A percentile compares a stretch with the other conserved stretches of the same genome.
Evolutionary conservation across 2,329 filamentous ascomycete genomes (phyloP).

Genomic region (Penicillium verrucosum): DNA sequence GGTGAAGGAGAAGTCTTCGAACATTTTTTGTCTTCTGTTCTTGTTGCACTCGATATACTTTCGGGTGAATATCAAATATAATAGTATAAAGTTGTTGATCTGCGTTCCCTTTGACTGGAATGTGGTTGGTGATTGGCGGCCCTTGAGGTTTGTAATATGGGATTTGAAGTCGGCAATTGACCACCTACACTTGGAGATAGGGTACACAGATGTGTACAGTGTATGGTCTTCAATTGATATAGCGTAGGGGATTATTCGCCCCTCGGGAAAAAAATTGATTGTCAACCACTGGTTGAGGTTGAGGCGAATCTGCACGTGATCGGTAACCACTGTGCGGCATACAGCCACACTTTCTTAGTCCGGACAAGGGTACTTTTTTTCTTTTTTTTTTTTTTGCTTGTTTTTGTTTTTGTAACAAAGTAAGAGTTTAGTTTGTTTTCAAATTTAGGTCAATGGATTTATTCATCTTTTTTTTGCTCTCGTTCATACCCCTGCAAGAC

Average conservation of each 20-base stretch:
- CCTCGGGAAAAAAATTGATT: slow-evolving; percentile 7
- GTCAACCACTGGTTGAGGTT: slow-evolving; percentile 9
- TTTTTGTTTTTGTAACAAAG: not conserved
- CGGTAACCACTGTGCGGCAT: slow-evolving; percentile 1
- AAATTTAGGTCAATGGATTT: not conserved
- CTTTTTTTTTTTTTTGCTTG: not conserved
- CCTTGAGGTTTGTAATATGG: not conserved
- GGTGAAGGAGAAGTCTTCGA: slow-evolving; percentile 10
- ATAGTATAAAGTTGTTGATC: not conserved
- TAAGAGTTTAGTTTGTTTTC: not conserved
- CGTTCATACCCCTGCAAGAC: not conserved
- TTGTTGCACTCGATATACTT: not conserved
- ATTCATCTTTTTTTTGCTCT: not conserved
- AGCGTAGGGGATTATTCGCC: slow-evolving; percentile 2
- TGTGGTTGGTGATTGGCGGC: not conserved
- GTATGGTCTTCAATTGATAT: not conserved
- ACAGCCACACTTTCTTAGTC: not conserved
- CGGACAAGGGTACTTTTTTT: not conserved
- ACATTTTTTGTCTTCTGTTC: not conserved
- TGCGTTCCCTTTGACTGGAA: not conserved
- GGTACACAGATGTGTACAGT: not conserved
- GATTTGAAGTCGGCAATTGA: not conserved
- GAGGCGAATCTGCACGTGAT: slow-evolving; percentile 8
- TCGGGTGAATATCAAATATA: not conserved
- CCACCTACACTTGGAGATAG: not conserved